Evolutionary conservation across 2,329 filamentous ascomycete genomes (phyloP).

Genomic region (Aureobasidium lini): DNA sequence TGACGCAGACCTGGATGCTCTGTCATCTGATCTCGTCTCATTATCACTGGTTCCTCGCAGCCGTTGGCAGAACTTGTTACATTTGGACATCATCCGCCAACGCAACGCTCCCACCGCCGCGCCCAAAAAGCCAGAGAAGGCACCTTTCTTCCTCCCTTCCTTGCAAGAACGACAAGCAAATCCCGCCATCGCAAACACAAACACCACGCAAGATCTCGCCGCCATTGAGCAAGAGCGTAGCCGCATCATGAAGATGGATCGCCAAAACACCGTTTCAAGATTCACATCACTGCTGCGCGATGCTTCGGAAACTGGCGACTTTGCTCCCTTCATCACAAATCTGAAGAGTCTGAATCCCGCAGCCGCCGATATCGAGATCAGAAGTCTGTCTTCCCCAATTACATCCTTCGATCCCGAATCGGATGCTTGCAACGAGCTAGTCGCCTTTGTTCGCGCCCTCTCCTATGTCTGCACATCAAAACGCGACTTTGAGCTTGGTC

Average conservation of each 20-base stretch:
- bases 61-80: slow-evolving; percentile 87
- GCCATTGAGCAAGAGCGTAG: slow-evolving; percentile 26
- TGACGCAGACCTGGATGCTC: slow-evolving; percentile 24
- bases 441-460: slow-evolving; percentile 73
- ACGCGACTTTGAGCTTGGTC: slow-evolving; percentile 84
- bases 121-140: slow-evolving; percentile 85
- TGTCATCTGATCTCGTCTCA: slow-evolving; percentile 76
- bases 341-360: slow-evolving; percentile 76
- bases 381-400: slow-evolving; percentile 55
- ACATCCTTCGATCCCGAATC: slow-evolving; percentile 21
- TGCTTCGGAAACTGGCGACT: slow-evolving; percentile 49
- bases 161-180: slow-evolving; percentile 35
- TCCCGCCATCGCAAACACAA: slow-evolving; percentile 21
- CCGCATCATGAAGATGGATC: slow-evolving; percentile 24
- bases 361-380: slow-evolving; percentile 82
- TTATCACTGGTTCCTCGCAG: slow-evolving; percentile 83
- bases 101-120: slow-evolving; percentile 91
- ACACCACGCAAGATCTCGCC: slow-evolving; percentile 26
- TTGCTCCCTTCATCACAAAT: slow-evolving; percentile 63
- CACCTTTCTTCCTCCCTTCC: slow-evolving; percentile 87
- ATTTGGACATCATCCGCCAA: slow-evolving; percentile 82
- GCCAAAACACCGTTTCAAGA: slow-evolving; percentile 19
- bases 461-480: slow-evolving; percentile 61
- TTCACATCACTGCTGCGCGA: slow-evolving; percentile 45
- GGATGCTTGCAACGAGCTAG: slow-evolving; percentile 55